Evolutionary conservation across 495 filamentous ascomycete species (phyloP), one percentile per base, ranked within the genome.

Genomic region (Aspergillus carlsbadensis): DNA sequence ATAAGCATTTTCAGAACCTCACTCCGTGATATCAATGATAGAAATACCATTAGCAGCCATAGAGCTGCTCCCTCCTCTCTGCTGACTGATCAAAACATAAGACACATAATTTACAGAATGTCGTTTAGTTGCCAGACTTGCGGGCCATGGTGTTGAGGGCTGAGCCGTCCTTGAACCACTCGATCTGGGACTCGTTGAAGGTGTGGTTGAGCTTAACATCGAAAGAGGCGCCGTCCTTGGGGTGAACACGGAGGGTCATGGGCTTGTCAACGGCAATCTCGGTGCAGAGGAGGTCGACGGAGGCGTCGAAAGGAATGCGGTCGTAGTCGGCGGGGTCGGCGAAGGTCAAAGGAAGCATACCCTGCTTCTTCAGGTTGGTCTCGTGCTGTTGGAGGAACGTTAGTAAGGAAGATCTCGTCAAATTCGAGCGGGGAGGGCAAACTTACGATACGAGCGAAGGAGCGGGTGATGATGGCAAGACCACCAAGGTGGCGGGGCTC

Each of bases 351-450:
- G 94, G 94, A 78, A 98, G 90, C 91, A 98, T 94, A 79, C 94
- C 94, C 84, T 98, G 94, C 87, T 98, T 98, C 90, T 98, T 98
- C 80, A 98, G 78, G 84, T 98, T 98, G 80, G 94, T 98, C 82
- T 98, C 94, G 84, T 98, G 94, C 79, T 56, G 39, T 24, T n/a
- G 53, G 11, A 40, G 54, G 13, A 50, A 56, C 24, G 57, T 63
- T 60, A 68, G 58, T 41, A 40, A 51, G 18, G 29, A 22, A 21
- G 42, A 17, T 20, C 50, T 46, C 43, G 55, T n/a, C n/a, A 35
- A n/a, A 31, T 33, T 17, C 29, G 6, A 11, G 21, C 33, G 6
- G 15, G 5, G 11, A n/a, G 39, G 39, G 22, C 7, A 40, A 21
- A 78, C 78, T 72, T 67, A 80, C 78, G 70, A 98, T 98, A 88